Conservation (phyloP, 106 monocot genomes). For the Dioscorea alata region DNA sequence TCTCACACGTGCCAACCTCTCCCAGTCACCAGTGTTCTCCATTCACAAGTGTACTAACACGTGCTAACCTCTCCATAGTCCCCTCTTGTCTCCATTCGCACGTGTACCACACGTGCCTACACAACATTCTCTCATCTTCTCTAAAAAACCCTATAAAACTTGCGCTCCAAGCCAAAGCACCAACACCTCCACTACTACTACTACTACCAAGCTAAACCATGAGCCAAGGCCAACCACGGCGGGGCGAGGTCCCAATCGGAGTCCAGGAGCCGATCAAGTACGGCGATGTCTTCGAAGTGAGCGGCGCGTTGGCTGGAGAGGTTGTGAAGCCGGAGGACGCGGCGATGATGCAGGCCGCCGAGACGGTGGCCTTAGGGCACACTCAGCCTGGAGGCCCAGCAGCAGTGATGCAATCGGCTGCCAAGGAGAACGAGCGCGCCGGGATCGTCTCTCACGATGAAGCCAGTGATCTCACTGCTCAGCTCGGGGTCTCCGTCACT, state of each 20-base stretch:
- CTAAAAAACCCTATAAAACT: too few species aligned
- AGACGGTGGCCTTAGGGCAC: slow-evolving; percentile 16
- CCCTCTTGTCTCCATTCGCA: too few species aligned
- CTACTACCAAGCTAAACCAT: neutral
- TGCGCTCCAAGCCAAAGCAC: too few species aligned
- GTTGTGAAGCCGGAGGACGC: slow-evolving; percentile 29
- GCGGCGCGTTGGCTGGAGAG: slow-evolving; percentile 10
- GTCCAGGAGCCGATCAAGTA: slow-evolving; percentile 7
- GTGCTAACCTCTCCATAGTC: too few species aligned
- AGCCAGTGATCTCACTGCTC: neutral
- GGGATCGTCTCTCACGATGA: slow-evolving; percentile 20
- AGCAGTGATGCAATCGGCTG: slow-evolving; percentile 37
- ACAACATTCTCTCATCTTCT: too few species aligned
- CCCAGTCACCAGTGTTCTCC: too few species aligned
- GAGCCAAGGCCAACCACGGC: slow-evolving; percentile 23
- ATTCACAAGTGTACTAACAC: too few species aligned
- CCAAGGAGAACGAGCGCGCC: slow-evolving; percentile 18
- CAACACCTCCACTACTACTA: too few species aligned
- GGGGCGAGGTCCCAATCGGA: neutral
- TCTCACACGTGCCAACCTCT: too few species aligned
- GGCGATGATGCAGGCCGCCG: slow-evolving; percentile 44
- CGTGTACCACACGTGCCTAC: too few species aligned
- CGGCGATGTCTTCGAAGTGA: slow-evolving; percentile 27
- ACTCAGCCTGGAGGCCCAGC: slow-evolving; percentile 27
- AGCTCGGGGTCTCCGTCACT: slow-evolving; percentile 18